Conservation (phyloP, 2,329 filamentous ascomycete genomes). For the Pseudopithomyces maydicus region DNA sequence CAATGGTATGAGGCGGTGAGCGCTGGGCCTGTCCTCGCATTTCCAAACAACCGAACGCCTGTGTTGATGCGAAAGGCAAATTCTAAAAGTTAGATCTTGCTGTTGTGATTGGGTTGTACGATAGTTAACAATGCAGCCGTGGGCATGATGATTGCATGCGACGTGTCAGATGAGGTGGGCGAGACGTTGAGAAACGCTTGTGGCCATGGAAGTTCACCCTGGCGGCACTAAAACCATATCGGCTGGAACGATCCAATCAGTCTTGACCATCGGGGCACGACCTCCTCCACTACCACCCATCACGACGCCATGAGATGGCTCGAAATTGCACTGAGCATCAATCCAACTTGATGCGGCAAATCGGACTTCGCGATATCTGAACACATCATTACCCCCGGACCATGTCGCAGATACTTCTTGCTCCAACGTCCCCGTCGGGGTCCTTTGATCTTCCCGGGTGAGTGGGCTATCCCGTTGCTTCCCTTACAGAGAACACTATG, state of each 20-base stretch:
- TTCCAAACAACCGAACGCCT: slow-evolving; percentile 5
- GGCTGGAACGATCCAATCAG: background rate
- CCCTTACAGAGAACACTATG: background rate
- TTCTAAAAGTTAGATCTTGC: background rate
- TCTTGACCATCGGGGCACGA: background rate
- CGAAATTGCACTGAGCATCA: background rate
- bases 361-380: background rate
- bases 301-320: background rate
- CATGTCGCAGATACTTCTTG: slow-evolving; percentile 7
- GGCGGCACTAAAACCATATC: background rate
- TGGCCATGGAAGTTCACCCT: background rate
- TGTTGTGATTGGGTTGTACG: background rate
- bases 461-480: background rate
- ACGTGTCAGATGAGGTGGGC: background rate
- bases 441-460: background rate
- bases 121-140: background rate
- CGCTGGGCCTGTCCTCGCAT: slow-evolving; percentile 3
- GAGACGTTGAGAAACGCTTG: background rate
- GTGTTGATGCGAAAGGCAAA: slow-evolving; percentile 1
- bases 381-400: background rate
- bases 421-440: background rate
- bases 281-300: background rate
- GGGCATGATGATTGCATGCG: background rate
- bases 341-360: background rate
- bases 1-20: slow-evolving; percentile 6